These are phyloP conservation scores for Taxawa tesnikishii DNA, from an alignment of 2,329 filamentous ascomycete species.

Conservation along the genomic window DNA sequence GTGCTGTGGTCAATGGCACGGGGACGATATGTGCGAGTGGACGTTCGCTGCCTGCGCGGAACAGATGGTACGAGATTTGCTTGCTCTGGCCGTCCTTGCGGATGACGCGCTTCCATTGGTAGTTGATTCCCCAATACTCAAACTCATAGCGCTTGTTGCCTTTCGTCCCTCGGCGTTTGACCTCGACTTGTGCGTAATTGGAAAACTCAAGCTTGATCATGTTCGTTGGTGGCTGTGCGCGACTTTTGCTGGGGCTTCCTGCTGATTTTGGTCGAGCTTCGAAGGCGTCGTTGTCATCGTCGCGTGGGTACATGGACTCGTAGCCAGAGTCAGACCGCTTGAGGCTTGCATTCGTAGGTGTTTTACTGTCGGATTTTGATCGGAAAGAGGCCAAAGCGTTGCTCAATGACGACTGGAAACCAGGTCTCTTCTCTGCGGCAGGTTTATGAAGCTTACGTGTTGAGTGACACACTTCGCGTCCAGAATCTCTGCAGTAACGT, in stretches of 20 bases:
- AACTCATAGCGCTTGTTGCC: conserved; percentile 73
- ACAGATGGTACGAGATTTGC: conserved; percentile 66
- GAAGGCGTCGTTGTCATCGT: conserved; percentile 24
- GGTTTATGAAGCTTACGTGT: conserved; percentile 56
- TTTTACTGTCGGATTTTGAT: conserved; percentile 41
- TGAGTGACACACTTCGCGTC: conserved; percentile 82
- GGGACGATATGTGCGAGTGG: conserved; percentile 78
- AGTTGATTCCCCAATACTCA: conserved; percentile 81
- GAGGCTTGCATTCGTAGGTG: conserved; percentile 27
- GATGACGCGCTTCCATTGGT: conserved; percentile 67
- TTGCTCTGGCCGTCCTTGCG: conserved; percentile 53
- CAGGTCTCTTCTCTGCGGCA: conserved; percentile 35
- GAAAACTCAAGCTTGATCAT: conserved; percentile 86
- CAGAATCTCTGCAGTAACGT: conserved; percentile 84
- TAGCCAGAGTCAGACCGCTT: conserved; percentile 49
- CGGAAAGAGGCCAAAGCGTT: conserved; percentile 45
- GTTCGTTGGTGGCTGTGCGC: conserved; percentile 48
- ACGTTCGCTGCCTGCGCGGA: conserved; percentile 51
- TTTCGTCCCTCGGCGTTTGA: conserved; percentile 57
- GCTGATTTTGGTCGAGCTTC: conserved; percentile 19
- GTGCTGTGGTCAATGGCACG: conserved; percentile 58
- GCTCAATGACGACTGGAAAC: conserved; percentile 46
- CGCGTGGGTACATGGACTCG: conserved; percentile 36
- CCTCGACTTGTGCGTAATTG: conserved; percentile 87
- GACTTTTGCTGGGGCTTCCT: conserved; percentile 23